A percentile compares a stretch with the other conserved stretches of the same genome.
Conservation (phyloP, 768 basidiomycete species). For the Collybia mongolica region DNA sequence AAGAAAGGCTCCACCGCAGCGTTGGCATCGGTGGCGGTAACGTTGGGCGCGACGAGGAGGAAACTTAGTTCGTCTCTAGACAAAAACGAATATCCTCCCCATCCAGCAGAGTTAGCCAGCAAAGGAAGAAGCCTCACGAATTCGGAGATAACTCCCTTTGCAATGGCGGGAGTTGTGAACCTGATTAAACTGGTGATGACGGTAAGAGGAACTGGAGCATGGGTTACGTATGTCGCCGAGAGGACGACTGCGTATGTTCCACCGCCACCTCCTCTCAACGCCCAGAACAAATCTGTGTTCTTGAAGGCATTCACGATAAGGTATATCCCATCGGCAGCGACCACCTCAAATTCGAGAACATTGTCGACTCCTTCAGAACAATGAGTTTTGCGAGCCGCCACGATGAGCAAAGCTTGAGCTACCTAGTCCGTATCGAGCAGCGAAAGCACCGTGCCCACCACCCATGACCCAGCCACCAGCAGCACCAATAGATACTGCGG, state of each 20-base stretch:
- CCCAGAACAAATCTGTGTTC: slow-evolving; percentile 43
- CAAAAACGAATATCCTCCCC: background rate
- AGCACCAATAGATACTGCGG: slow-evolving; percentile 37
- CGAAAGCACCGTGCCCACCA: slow-evolving; percentile 40
- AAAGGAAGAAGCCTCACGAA: background rate
- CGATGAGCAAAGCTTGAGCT: background rate
- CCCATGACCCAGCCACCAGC: slow-evolving; percentile 50
- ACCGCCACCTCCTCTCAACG: slow-evolving; percentile 40
- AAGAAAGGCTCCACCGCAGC: background rate
- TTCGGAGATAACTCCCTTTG: background rate
- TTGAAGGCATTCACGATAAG: slow-evolving; percentile 33
- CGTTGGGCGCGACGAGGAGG: background rate
- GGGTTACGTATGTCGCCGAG: background rate
- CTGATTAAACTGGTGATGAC: background rate
- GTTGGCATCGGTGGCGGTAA: background rate
- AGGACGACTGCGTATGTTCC: slow-evolving; percentile 24
- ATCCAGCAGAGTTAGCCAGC: background rate
- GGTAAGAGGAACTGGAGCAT: background rate
- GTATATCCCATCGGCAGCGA: slow-evolving; percentile 38
- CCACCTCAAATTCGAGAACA: slow-evolving; percentile 32
- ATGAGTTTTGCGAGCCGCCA: background rate
- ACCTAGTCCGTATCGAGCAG: slow-evolving; percentile 44
- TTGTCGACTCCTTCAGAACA: slow-evolving; percentile 19
- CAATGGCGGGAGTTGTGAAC: background rate
- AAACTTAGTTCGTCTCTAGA: background rate